These are phyloP conservation scores for Kwoniella botswanensis DNA, from an alignment of 768 basidiomycete genomes.

Conservation along the genomic window DNA sequence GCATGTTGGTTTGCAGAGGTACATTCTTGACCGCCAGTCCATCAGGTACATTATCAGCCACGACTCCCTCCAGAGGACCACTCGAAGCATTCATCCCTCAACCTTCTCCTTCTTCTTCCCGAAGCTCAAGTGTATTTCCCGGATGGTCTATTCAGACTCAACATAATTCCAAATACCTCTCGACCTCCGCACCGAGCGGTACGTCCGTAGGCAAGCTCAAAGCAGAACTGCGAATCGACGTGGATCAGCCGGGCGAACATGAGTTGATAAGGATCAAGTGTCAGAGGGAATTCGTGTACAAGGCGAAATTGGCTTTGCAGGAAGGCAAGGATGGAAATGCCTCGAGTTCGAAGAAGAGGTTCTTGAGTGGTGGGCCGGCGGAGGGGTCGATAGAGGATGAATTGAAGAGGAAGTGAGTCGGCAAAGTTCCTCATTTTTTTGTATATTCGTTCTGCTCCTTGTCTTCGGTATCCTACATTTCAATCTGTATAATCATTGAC, in stretches of 20 bases:
- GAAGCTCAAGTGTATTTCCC: slow-evolving; percentile 40
- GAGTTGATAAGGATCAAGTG: slow-evolving; percentile 53
- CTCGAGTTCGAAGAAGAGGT: slow-evolving; percentile 32
- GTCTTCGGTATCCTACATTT: not conserved
- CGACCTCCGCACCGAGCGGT: slow-evolving; percentile 28
- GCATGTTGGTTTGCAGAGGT: slow-evolving; percentile 34
- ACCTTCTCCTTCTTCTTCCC: slow-evolving; percentile 24
- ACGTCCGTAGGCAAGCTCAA: slow-evolving; percentile 29
- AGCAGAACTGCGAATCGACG: slow-evolving; percentile 51
- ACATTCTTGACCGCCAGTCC: slow-evolving; percentile 57
- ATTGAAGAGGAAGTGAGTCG: slow-evolving; percentile 54
- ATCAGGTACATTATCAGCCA: slow-evolving; percentile 52
- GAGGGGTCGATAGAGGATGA: slow-evolving; percentile 54
- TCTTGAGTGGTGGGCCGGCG: slow-evolving; percentile 38
- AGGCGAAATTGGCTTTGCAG: slow-evolving; percentile 39
- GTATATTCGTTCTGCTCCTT: not conserved
- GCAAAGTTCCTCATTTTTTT: not conserved
- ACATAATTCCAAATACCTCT: slow-evolving; percentile 48
- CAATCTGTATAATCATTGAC: not conserved
- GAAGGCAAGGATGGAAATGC: slow-evolving; percentile 31
- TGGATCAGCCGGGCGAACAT: slow-evolving; percentile 29
- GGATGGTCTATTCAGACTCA: slow-evolving; percentile 43
- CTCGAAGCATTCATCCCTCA: slow-evolving; percentile 54
- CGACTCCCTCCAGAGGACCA: slow-evolving; percentile 55
- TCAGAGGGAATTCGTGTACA: slow-evolving; percentile 56